Conservation (phyloP, 345 rosid species). For the Isatis tinctoria region DNA sequence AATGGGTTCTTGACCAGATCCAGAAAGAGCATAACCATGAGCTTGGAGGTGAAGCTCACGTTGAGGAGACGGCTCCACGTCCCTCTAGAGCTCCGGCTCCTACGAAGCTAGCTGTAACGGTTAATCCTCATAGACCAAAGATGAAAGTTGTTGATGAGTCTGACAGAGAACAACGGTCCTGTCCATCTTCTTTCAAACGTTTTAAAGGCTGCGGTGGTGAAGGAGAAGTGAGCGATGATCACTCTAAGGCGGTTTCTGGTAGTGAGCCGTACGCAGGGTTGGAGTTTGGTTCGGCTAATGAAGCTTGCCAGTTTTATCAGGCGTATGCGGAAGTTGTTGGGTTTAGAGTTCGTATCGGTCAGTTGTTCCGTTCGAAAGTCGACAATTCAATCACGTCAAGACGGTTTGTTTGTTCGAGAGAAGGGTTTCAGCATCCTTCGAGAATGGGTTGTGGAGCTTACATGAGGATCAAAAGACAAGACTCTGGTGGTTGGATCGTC, state of each 20-base stretch:
- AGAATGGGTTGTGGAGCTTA: conserved; percentile 91
- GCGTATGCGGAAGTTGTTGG: conserved; percentile 64
- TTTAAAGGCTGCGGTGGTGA: conserved; percentile 38
- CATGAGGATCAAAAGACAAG: conserved; percentile 90
- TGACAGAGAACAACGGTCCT: conserved; percentile 34
- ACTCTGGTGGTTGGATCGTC: conserved; percentile 73
- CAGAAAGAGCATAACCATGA: conserved; percentile 89
- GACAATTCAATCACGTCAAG: conserved; percentile 81
- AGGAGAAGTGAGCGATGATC: conserved; percentile 24
- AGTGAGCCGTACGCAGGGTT: conserved; percentile 62
- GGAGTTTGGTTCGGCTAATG: conserved; percentile 70
- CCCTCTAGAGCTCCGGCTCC: conserved; percentile 41
- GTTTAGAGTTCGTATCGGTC: conserved; percentile 84
- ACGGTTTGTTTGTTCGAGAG: conserved; percentile 90
- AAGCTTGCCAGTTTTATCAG: conserved; percentile 72
- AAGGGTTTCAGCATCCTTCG: conserved; percentile 96
- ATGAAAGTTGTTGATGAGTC: conserved; percentile 45
- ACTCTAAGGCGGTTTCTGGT: conserved; percentile 23
- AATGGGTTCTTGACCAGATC: conserved; percentile 86
- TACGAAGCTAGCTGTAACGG: conserved; percentile 37
- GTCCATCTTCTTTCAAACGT: conserved; percentile 50
- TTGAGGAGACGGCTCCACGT: conserved; percentile 33
- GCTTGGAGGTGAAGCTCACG: conserved; percentile 38
- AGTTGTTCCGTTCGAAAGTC: conserved; percentile 79
- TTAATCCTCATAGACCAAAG: conserved; percentile 42